Percentiles rank a stretch among this genome's conserved stretches.
phyloP scores from a whole-genome alignment of 2,329 filamentous ascomycete species.

The Geoglossum cookeanum region DNA sequence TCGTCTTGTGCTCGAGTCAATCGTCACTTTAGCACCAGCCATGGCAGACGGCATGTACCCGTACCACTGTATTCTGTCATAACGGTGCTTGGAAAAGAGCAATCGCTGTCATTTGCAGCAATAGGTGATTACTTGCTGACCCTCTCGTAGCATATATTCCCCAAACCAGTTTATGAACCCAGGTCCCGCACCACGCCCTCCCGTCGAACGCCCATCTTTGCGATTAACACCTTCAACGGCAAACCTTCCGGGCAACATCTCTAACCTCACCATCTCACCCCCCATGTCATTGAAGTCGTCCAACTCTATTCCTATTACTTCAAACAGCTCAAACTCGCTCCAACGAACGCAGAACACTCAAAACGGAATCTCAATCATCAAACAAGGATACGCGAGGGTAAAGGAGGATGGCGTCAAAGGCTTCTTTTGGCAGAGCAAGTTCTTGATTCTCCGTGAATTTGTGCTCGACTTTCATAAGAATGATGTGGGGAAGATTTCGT shows the following conservation, averaged over 20 bases:
- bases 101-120: neutral
- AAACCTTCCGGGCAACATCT: conserved; percentile 60
- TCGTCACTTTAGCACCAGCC: neutral
- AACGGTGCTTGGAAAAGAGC: neutral
- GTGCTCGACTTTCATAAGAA: conserved; percentile 89
- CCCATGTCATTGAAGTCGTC: conserved; percentile 30
- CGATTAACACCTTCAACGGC: conserved; percentile 54
- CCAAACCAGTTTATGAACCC: conserved; percentile 81
- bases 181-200: conserved; percentile 80
- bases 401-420: conserved; percentile 71
- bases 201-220: conserved; percentile 50
- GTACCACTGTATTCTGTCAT: neutral
- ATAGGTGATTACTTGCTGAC: neutral
- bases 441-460: conserved; percentile 78
- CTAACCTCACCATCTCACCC: conserved; percentile 48
- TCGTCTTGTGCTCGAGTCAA: neutral
- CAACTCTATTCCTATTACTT: conserved; percentile 4
- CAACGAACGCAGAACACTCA: conserved; percentile 44
- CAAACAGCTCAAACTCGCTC: conserved; percentile 50
- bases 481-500: conserved; percentile 63
- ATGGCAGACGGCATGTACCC: neutral
- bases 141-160: conserved; percentile 33
- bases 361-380: conserved; percentile 52
- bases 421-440: conserved; percentile 86
- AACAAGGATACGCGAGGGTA: conserved; percentile 49